A percentile compares a stretch with the other conserved stretches of the same genome.
phyloP scores from a whole-genome alignment of 306 rosid genomes.

The Oxytropis ochrocephala region DNA sequence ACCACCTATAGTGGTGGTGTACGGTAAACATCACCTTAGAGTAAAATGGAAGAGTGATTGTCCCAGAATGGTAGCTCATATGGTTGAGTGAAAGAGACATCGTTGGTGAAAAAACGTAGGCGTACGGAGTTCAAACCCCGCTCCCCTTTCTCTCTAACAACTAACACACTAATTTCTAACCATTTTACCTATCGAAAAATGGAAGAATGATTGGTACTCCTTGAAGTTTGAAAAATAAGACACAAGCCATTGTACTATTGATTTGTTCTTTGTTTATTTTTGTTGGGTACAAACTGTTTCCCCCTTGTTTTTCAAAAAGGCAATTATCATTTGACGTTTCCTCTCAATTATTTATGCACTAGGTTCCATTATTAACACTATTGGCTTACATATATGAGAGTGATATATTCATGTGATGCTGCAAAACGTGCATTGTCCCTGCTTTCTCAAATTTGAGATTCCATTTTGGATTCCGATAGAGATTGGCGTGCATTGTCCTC shows the following conservation, averaged over 20 bases:
- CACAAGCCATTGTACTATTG: not conserved
- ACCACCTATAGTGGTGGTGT: too few relatives aligned
- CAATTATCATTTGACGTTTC: not conserved
- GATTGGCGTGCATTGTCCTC: not conserved
- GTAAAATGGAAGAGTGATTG: too few relatives aligned
- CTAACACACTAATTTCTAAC: too few relatives aligned
- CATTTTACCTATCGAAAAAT: too few relatives aligned
- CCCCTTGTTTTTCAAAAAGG: not conserved
- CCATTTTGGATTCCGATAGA: constrained; percentile 8
- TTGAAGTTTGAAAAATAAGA: not conserved
- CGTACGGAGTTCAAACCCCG: too few relatives aligned
- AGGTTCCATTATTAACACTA: constrained; percentile 6
- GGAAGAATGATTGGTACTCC: too few relatives aligned
- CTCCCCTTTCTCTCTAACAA: too few relatives aligned
- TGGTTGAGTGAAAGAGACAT: too few relatives aligned
- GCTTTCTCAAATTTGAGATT: not conserved
- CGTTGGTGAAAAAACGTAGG: too few relatives aligned
- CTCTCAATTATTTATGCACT: constrained; percentile 19
- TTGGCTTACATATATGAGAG: not conserved
- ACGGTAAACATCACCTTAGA: too few relatives aligned
- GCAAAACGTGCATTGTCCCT: not conserved
- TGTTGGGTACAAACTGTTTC: too few relatives aligned
- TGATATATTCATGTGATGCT: not conserved
- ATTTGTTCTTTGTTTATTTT: not conserved
- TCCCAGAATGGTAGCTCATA: too few relatives aligned